A percentile compares a stretch with the other conserved stretches of the same genome.
These are phyloP conservation scores for Sporopachydermia quercuum DNA, from an alignment of 805 yeast genomes.

Conservation along the genomic window DNA sequence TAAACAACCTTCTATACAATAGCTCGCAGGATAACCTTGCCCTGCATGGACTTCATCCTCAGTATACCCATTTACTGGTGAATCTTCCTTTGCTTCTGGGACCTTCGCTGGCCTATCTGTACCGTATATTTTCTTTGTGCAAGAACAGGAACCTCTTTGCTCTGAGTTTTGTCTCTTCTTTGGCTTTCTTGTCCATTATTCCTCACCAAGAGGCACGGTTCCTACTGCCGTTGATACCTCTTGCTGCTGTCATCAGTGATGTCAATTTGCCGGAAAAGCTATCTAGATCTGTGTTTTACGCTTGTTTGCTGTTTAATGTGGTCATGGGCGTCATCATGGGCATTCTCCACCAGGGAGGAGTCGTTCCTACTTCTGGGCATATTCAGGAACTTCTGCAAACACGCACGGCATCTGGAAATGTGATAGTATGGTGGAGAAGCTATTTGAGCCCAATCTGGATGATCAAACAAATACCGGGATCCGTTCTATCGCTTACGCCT, in stretches of 20 bases:
- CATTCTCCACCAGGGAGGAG: slow-evolving; percentile 78
- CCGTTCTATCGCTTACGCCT: slow-evolving; percentile 11
- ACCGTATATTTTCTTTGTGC: slow-evolving; percentile 14
- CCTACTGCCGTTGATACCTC: slow-evolving; percentile 63
- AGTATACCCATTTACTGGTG: slow-evolving; percentile 55
- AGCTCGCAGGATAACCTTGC: slow-evolving; percentile 40
- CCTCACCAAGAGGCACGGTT: slow-evolving; percentile 96
- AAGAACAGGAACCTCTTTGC: not conserved
- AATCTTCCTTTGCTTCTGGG: slow-evolving; percentile 77
- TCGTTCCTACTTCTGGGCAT: slow-evolving; percentile 43
- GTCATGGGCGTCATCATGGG: slow-evolving; percentile 58
- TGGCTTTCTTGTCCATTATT: slow-evolving; percentile 44
- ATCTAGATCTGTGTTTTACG: slow-evolving; percentile 13
- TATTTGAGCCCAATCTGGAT: slow-evolving; percentile 91
- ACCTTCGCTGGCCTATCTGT: slow-evolving; percentile 43
- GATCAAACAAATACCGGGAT: slow-evolving; percentile 15
- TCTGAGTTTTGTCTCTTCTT: slow-evolving; percentile 41
- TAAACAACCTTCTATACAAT: slow-evolving; percentile 68
- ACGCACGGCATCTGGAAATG: slow-evolving; percentile 13
- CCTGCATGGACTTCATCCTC: slow-evolving; percentile 72
- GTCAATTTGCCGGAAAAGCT: slow-evolving; percentile 18
- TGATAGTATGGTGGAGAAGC: slow-evolving; percentile 82
- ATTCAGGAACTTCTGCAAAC: slow-evolving; percentile 19
- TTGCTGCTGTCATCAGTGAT: slow-evolving; percentile 43
- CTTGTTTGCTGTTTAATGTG: slow-evolving; percentile 55